phyloP scores from a whole-genome alignment of 768 basidiomycete species.

The Mycena metata region DNA sequence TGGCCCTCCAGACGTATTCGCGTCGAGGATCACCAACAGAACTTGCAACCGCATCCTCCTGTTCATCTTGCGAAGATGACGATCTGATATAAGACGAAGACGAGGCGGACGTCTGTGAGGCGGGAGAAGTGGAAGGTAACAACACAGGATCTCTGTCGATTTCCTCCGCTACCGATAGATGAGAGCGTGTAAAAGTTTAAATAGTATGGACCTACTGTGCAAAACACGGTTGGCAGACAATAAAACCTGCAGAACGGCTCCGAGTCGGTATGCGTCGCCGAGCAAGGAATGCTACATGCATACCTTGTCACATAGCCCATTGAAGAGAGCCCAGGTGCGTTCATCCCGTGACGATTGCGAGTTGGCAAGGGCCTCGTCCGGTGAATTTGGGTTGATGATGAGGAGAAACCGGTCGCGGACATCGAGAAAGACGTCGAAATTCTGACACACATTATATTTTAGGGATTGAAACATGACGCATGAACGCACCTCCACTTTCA shows the following conservation, averaged over 20 bases:
- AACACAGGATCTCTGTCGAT: background rate
- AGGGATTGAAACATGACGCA: background rate
- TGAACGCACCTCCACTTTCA: background rate
- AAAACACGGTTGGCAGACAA: background rate
- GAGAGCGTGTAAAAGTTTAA: too few species aligned
- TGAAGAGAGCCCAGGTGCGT: slow-evolving; percentile 11
- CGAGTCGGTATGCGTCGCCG: too few species aligned
- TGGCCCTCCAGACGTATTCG: background rate
- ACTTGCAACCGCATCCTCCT: background rate
- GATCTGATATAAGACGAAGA: too few species aligned
- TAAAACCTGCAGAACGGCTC: slow-evolving; percentile 3
- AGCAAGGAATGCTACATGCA: too few species aligned
- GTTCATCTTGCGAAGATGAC: background rate
- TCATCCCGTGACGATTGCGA: background rate
- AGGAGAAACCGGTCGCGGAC: slow-evolving; percentile 12
- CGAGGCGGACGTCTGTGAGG: too few species aligned
- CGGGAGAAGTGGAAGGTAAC: too few species aligned
- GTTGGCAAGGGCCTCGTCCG: background rate
- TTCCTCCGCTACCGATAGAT: background rate
- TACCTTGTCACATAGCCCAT: slow-evolving; percentile 14
- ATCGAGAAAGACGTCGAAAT: slow-evolving; percentile 23
- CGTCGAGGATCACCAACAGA: background rate
- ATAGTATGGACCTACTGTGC: background rate
- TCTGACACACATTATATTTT: background rate
- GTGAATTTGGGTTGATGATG: background rate